These are phyloP conservation scores for Haplosporangium sp. DNA, from an alignment of 371 early-diverging fungal species.

Conservation along the genomic window DNA sequence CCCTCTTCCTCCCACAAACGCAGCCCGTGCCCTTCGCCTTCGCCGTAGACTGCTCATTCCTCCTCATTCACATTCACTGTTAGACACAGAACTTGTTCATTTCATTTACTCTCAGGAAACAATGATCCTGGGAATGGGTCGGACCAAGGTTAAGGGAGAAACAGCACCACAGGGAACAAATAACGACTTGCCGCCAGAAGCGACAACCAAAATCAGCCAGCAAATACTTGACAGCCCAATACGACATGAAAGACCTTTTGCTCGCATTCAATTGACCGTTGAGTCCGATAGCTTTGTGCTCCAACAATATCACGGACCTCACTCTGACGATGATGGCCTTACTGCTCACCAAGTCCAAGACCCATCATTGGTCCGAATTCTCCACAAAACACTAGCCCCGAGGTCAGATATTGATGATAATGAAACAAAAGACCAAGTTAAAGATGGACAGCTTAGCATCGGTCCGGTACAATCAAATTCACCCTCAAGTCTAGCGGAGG, in stretches of 20 bases:
- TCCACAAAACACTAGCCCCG: not conserved
- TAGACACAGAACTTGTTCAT: no score
- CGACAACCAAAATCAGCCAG: not conserved
- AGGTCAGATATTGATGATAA: no score
- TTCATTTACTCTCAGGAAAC: no score
- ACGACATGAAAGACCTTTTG: conserved; percentile 23
- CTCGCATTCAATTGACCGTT: conserved; percentile 34
- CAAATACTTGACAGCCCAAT: conserved; percentile 1
- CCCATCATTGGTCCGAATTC: conserved; percentile 6
- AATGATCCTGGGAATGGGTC: not conserved
- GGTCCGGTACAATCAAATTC: not conserved
- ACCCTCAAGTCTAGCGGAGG: not conserved
- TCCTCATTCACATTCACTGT: no score
- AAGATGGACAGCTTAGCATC: not conserved
- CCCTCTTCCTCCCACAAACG: not conserved
- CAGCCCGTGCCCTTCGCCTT: no score
- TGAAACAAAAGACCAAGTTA: not conserved
- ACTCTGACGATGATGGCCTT: not conserved
- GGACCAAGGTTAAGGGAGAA: not conserved
- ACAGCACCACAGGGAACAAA: not conserved
- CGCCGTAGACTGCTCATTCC: no score
- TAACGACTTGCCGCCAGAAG: not conserved
- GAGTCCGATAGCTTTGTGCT: conserved; percentile 43
- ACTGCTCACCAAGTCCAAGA: not conserved
- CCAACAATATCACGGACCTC: conserved; percentile 6